Evolutionary conservation across 345 rosid genomes (phyloP).

Genomic region (Cardamine resedifolia): DNA sequence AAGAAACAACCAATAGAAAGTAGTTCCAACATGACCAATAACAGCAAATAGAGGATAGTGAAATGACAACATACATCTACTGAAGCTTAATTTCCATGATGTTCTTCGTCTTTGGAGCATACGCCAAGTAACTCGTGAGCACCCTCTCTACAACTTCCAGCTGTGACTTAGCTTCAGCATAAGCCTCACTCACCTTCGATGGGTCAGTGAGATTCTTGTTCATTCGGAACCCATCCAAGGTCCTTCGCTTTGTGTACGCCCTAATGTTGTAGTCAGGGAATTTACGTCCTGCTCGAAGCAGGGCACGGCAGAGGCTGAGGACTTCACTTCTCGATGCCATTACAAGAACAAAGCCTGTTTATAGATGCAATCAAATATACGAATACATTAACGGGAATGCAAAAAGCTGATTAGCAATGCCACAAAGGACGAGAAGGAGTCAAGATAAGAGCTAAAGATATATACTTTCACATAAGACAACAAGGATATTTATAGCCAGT

Average conservation of each 20-base stretch:
- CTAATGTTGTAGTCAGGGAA: constrained; percentile 78
- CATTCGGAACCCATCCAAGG: constrained; percentile 65
- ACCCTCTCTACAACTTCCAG: constrained; percentile 73
- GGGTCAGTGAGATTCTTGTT: constrained; percentile 53
- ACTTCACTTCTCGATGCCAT: constrained; percentile 47
- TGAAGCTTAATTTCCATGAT: constrained; percentile 63
- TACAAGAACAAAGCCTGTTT: constrained; percentile 22
- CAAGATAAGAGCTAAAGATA: constrained; percentile 4
- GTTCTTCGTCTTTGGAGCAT: constrained; percentile 72
- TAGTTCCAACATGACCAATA: constrained; percentile 1
- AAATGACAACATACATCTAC: constrained; percentile 29
- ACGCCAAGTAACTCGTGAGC: constrained; percentile 62
- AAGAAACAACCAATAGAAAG: background rate
- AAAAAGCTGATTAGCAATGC: background rate
- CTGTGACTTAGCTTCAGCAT: constrained; percentile 56
- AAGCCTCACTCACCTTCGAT: constrained; percentile 51
- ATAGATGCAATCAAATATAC: background rate
- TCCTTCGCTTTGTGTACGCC: constrained; percentile 77
- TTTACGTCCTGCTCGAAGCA: constrained; percentile 68
- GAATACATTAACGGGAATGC: background rate
- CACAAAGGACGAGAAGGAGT: background rate
- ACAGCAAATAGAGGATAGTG: background rate
- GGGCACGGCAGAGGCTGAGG: constrained; percentile 56
- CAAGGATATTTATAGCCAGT: background rate
- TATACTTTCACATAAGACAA: background rate